These are phyloP conservation scores for Babesia bovis DNA, from an alignment of 169 alveolate species.

Conservation along the genomic window DNA sequence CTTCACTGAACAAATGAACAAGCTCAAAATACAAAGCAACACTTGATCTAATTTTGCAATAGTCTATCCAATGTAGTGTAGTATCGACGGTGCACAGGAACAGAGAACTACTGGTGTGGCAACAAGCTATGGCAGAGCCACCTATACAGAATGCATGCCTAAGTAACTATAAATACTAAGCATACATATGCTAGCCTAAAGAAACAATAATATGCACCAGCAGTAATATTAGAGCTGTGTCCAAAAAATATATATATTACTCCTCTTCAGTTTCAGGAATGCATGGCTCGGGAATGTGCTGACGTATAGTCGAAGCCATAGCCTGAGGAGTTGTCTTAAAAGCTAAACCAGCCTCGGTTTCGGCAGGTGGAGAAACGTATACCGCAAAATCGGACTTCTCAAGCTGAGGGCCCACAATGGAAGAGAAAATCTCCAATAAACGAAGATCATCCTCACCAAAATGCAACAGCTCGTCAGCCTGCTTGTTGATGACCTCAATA, in stretches of 20 bases:
- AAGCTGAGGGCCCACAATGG: conserved; percentile 66
- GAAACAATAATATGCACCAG: no score
- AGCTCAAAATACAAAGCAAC: background rate
- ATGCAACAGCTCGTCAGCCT: conserved; percentile 61
- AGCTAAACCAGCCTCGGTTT: conserved; percentile 69
- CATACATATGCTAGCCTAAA: no score
- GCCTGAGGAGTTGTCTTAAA: conserved; percentile 49
- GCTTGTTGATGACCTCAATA: conserved; percentile 64
- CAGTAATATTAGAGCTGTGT: no score
- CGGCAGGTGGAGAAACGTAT: conserved; percentile 27
- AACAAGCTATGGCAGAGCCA: no score
- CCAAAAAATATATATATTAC: background rate
- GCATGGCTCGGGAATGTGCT: conserved; percentile 44
- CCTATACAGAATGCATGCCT: no score
- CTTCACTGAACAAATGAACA: conserved; percentile 21
- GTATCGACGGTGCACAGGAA: no score
- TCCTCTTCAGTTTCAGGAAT: conserved; percentile 47
- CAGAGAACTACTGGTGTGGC: no score
- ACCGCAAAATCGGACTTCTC: conserved; percentile 64
- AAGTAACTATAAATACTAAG: no score
- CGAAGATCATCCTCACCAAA: conserved; percentile 60
- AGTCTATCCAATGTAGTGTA: no score
- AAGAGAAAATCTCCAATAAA: conserved; percentile 56
- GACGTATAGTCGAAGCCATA: conserved; percentile 5
- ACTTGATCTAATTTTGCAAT: no score